Evolutionary conservation across 768 basidiomycete species (phyloP), one percentile per base, ranked within the genome.

Genomic region (Chalciporus piperatus): DNA sequence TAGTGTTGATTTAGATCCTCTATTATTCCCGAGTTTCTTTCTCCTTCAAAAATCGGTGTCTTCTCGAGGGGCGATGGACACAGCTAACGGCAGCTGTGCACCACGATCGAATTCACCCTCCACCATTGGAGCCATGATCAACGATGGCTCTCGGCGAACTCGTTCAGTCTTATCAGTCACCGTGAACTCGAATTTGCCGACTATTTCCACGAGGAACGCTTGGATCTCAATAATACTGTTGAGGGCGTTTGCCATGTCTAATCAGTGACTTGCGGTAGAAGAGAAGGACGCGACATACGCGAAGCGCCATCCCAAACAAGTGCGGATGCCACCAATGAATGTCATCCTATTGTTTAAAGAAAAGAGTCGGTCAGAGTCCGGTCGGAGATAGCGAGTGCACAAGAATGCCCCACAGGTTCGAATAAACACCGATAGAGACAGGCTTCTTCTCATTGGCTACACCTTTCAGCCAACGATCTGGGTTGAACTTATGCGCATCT

Each of bases 161-260:
- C 48, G 60, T 38, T 64, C 57, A 19, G 59, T 51, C 19, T 58
- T 61, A 4, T 68, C 64, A 16, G 70, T 70, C 49, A 62, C 59
- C 38, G 59, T 53, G 54, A 84, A 79, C 55, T 83, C 77, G 57
- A 85, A 82, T 56, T 77, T 72, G 30, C 72, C 64, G 37, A 84
- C 50, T 19, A 82, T 68, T 58, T 83, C 81, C 20, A 78, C 73
- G n/a, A 84, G 59, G 64, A 86, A 82, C 0, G 76, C 72, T 55
- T 85, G 83, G 14, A 84, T 60, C 61, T 86, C 82, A 37, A 75
- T 60, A 0, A 82, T 58, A 4, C 71, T 73, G 55, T 39, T 1
- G 19, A 11, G 32, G 39, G n/a, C 23, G 8, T 47, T 22, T n/a
- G 10, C 23, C 6, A 45, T 7, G 3, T 52, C 22, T 19, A 37